phyloP scores from a whole-genome alignment of 768 basidiomycete species.

The Termitomyces bulborhizus region DNA sequence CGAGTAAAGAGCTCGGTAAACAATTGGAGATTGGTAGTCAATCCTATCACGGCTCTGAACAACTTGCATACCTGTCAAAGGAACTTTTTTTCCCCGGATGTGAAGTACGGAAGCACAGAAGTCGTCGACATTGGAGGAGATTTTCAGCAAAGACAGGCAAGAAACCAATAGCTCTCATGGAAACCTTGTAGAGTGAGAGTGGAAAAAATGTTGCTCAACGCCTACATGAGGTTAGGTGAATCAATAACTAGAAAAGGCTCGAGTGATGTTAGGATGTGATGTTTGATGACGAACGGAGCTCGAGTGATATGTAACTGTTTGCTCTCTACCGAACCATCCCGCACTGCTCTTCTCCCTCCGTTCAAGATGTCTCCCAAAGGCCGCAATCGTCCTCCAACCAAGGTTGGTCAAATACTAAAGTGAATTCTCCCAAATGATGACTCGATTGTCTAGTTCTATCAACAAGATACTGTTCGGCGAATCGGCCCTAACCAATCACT shows the following conservation, averaged over 20 bases:
- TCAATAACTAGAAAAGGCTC: not conserved
- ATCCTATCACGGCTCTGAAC: not conserved
- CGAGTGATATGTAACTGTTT: not conserved
- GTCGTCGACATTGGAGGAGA: not conserved
- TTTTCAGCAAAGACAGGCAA: not conserved
- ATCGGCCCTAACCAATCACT: conserved; percentile 32
- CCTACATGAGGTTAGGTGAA: too few relatives aligned
- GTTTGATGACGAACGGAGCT: not conserved
- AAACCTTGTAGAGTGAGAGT: not conserved
- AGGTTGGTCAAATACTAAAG: conserved; percentile 9
- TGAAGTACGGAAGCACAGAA: not conserved
- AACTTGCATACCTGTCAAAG: not conserved
- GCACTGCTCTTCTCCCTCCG: not conserved
- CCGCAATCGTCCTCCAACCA: conserved; percentile 9
- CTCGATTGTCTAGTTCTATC: conserved; percentile 45
- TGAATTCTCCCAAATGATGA: not conserved
- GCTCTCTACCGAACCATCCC: not conserved
- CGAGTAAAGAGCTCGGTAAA: not conserved
- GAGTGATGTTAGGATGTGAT: not conserved
- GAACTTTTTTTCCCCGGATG: not conserved
- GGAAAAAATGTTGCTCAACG: not conserved
- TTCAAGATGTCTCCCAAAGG: conserved; percentile 11
- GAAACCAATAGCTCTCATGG: not conserved
- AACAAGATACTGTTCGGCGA: conserved; percentile 59
- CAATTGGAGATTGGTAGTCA: not conserved